Conservation (phyloP, 768 basidiomycete species). For the Collybiopsis confluens region DNA sequence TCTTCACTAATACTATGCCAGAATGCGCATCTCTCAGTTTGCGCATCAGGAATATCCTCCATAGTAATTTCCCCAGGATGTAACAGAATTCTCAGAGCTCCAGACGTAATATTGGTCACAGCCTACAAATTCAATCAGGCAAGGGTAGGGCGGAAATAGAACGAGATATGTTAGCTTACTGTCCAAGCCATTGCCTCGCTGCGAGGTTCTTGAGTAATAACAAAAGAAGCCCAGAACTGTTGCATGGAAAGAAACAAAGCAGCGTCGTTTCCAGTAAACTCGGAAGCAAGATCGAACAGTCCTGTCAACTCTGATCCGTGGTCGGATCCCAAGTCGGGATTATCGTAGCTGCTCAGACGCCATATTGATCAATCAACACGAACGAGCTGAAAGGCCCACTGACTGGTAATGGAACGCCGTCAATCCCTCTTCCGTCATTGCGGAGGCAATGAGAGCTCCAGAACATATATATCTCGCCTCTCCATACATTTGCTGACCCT, state of each 20-base stretch:
- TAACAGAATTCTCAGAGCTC: constrained; percentile 4
- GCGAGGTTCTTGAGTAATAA: constrained; percentile 27
- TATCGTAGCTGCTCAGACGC: constrained; percentile 29
- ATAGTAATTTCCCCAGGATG: constrained; percentile 7
- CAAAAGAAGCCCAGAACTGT: constrained; percentile 37
- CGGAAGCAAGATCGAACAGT: constrained; percentile 23
- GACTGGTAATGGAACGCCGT: constrained; percentile 34
- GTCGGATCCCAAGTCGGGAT: constrained; percentile 32
- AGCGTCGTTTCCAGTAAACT: constrained; percentile 21
- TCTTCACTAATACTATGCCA: constrained; percentile 8
- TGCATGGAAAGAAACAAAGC: constrained; percentile 34
- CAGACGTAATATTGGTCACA: background rate
- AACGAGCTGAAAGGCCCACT: constrained; percentile 5
- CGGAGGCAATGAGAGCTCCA: constrained; percentile 29
- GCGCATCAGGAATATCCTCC: constrained; percentile 4
- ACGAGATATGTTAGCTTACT: constrained; percentile 17
- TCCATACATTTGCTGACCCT: constrained; percentile 43
- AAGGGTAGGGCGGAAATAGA: background rate
- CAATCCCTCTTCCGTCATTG: constrained; percentile 15
- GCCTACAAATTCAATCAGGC: background rate
- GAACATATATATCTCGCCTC: constrained; percentile 42
- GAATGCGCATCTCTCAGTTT: constrained; percentile 7
- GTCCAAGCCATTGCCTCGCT: constrained; percentile 18
- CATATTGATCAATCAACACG: background rate
- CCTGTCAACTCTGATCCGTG: constrained; percentile 34